Evolutionary conservation across 2,329 filamentous ascomycete genomes (phyloP), one percentile per base, ranked within the genome.

Genomic region (Sporothrix variecibatus): DNA sequence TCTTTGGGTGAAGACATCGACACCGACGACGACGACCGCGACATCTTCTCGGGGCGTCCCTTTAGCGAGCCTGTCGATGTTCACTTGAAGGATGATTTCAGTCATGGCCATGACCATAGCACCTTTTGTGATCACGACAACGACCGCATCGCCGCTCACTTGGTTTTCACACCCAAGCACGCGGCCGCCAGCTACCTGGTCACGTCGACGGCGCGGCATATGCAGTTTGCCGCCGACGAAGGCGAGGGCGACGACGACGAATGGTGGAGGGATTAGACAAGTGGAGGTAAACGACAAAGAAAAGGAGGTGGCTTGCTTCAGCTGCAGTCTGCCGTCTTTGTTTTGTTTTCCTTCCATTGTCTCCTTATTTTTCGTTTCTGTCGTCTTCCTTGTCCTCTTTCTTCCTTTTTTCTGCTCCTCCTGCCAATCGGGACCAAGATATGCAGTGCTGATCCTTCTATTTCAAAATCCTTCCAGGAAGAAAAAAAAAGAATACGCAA

Each of bases 131-230:
- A 31, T 17, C 8, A 31, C 26, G 6, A 31, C 40, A 15, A 53
- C 17, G 28, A 9, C 1, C 46, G 28, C 6, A 38, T 69, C 9
- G 40, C 40, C 9, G 40, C 40, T 8, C 67, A n/a, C 9, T 31
- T 69, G 11, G 31, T 43, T 12, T 40, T 83, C 75, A 77, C 79
- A 11, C 85, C 85, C 2, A 82, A 78, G n/a, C 82, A 86, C 74
- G 84, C 85, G 1, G 82, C 81, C 1, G 75, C 81, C 5, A 82
- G 83, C 4, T 85, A 84, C 76, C 77, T 86, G 69, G 81, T 78
- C 77, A 86, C 83, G 7, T 81, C 84, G 3, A 84, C 85, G 5
- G 78, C 84, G 17, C 78, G 79, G 58, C 77, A 78, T n/a, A 85
- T 85, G 74, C 49, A 65, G 17, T 58, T 56, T 51, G 56, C 60